Evolutionary conservation across 116 monocot species (phyloP).

Genomic region (Zostera marina): DNA sequence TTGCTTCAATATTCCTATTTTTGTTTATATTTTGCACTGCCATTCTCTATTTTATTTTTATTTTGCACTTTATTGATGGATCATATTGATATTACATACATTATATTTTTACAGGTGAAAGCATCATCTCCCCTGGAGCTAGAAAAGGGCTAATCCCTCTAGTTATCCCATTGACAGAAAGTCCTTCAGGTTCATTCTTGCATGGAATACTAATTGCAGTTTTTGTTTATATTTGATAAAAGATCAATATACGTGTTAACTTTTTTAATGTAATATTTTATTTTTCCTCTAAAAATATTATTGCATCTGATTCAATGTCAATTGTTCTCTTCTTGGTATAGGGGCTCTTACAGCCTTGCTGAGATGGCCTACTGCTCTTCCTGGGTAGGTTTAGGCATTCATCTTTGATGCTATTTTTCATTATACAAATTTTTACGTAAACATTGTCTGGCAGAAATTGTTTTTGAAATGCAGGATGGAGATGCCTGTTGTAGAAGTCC

Average conservation of each 20-base stretch:
- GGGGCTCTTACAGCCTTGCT: conserved; percentile 80
- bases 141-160: conserved; percentile 73
- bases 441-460: background rate
- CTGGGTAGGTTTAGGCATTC: conserved; percentile 32
- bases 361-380: conserved; percentile 94
- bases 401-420: background rate
- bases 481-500: conserved; percentile 94
- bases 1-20: too few relatives aligned
- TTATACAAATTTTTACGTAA: background rate
- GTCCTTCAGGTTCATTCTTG: conserved; percentile 42
- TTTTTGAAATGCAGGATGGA: conserved; percentile 56
- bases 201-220: background rate
- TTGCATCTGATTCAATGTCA: conserved; percentile 1
- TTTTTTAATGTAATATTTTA: background rate
- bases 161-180: conserved; percentile 68
- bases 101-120: conserved; percentile 47
- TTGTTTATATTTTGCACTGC: too few relatives aligned
- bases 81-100: background rate
- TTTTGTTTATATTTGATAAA: background rate
- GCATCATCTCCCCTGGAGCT: conserved; percentile 56
- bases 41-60: background rate
- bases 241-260: background rate
- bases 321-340: conserved; percentile 13
- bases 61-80: background rate
- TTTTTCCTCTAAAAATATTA: too few relatives aligned